A percentile compares a stretch with the other conserved stretches of the same genome.
Evolutionary conservation across 2,329 filamentous ascomycete species (phyloP).

Genomic region (Botryotinia narcissicola): DNA sequence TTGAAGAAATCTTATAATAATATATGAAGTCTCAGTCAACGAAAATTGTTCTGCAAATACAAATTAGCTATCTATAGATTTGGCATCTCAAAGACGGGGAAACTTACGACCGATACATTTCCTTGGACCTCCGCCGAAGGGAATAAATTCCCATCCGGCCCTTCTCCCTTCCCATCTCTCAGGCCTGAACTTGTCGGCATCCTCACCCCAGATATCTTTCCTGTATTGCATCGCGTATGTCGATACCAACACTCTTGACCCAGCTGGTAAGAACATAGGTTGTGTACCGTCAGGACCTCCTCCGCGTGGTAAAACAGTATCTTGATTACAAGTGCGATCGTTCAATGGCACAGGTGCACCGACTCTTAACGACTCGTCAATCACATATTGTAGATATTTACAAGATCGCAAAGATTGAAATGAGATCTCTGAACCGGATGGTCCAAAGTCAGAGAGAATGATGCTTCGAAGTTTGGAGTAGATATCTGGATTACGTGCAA

Average conservation of each 20-base stretch:
- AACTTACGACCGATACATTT: slow-evolving; percentile 62
- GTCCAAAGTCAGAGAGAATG: slow-evolving; percentile 39
- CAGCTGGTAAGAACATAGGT: slow-evolving; percentile 38
- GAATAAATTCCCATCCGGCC: slow-evolving; percentile 68
- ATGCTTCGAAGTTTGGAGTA: slow-evolving; percentile 42
- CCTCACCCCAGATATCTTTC: slow-evolving; percentile 61
- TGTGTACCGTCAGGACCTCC: slow-evolving; percentile 38
- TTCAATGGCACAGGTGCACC: slow-evolving; percentile 52
- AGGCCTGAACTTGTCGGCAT: slow-evolving; percentile 42
- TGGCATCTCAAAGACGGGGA: neutral
- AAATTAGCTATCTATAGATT: slow-evolving; percentile 17
- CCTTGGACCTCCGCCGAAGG: slow-evolving; percentile 68
- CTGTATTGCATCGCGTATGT: slow-evolving; percentile 39
- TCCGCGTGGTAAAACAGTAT: slow-evolving; percentile 41
- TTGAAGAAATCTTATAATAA: slow-evolving; percentile 36
- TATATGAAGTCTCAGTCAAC: slow-evolving; percentile 35
- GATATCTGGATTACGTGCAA: slow-evolving; percentile 22
- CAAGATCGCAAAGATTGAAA: slow-evolving; percentile 25
- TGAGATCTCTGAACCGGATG: slow-evolving; percentile 11
- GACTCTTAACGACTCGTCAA: slow-evolving; percentile 44
- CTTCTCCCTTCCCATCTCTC: slow-evolving; percentile 49
- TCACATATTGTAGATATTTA: slow-evolving; percentile 28
- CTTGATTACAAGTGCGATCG: slow-evolving; percentile 46
- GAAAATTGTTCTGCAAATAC: slow-evolving; percentile 33
- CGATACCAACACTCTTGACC: slow-evolving; percentile 27